phyloP scores from a whole-genome alignment of 306 rosid genomes.

The Inga laurina region DNA sequence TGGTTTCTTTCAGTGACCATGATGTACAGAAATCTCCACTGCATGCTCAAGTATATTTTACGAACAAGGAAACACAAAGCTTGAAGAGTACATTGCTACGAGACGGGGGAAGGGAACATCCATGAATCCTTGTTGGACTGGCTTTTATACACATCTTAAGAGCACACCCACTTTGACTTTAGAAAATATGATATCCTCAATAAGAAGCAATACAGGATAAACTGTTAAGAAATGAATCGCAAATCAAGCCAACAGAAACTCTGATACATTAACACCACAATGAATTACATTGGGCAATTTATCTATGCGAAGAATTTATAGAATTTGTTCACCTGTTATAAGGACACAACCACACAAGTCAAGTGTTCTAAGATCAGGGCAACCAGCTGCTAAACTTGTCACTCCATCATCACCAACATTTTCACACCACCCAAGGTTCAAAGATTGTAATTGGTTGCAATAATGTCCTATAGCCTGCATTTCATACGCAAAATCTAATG shows the following conservation, averaged over 20 bases:
- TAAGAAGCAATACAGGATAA: not conserved
- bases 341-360: conserved; percentile 86
- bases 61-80: not conserved
- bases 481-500: conserved; percentile 7
- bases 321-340: conserved; percentile 68
- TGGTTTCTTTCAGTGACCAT: not conserved
- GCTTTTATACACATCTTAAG: not conserved
- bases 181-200: conserved; percentile 4
- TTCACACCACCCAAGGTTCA: conserved; percentile 98
- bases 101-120: not conserved
- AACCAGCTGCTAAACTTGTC: conserved; percentile 78
- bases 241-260: not conserved
- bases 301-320: not conserved
- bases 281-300: not conserved
- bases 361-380: conserved; percentile 82
- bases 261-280: not conserved
- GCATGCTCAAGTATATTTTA: not conserved
- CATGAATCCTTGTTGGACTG: not conserved
- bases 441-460: conserved; percentile 73
- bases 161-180: not conserved
- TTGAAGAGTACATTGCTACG: not conserved
- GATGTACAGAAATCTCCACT: not conserved
- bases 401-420: conserved; percentile 85
- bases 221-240: not conserved
- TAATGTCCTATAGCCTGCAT: conserved; percentile 79